Evolutionary conservation across 2,329 filamentous ascomycete species (phyloP), one percentile per base, ranked within the genome.

Genomic region (Colletotrichum ledebouriae): DNA sequence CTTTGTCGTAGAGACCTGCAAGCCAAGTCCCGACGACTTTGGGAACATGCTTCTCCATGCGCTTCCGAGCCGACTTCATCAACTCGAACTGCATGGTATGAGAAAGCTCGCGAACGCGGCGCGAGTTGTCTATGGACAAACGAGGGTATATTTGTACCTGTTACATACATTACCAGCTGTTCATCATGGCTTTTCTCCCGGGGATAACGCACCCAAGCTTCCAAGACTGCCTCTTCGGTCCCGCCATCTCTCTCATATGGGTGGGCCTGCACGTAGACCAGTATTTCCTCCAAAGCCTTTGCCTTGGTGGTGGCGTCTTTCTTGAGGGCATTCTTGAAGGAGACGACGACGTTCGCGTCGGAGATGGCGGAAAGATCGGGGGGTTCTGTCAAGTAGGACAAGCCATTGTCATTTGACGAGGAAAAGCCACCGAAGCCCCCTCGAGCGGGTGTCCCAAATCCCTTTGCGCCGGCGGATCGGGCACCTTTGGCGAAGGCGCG

Each of bases 241-340:
- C 89, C 90, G 29, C 86, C 88, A 72, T 85, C 82, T 63, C 84
- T 74, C 69, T 85, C 86, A 76, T 77, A 85, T 47, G 79, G 85
- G 78, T 83, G 86, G 12, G 80, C 78, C 71, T 85, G 84, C 44
- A 93, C 83, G 75, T 92, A 87, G 39, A 86, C 78, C 55, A 93
- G 85, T 20, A 99, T 81, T 59, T 98, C 95, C 73, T 98, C 94
- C 33, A 99, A 83, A 0, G 93, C 95, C 78, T 95, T 97, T 7
- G 91, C 86, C 77, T 97, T 97, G 42, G 96, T 99, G 11, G 90
- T 97, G 75, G 90, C 91, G 81, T 98, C 95, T 80, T 96, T 97
- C 82, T 98, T 99, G 58, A 90, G 86, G 3, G 98, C 81, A 73
- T 97, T 97, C 80, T 98, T 97, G 82, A 98, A 93, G n/a, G 90